These are phyloP conservation scores for Kodamaea arcana DNA, from an alignment of 1,139 yeast genomes.

Conservation along the genomic window DNA sequence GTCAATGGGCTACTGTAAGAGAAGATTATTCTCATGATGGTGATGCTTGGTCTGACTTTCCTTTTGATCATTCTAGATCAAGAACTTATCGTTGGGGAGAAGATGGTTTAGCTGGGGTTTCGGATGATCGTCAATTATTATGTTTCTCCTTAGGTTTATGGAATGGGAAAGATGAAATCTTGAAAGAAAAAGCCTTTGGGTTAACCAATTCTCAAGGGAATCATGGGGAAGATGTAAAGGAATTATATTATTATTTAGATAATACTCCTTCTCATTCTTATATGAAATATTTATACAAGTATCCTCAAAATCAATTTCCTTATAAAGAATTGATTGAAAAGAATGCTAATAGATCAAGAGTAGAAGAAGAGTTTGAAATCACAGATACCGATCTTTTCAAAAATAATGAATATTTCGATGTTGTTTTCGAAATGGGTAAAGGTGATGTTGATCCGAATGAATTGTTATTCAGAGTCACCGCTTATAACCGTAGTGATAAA, in stretches of 20 bases:
- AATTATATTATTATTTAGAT: conserved; percentile 78
- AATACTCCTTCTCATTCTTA: conserved; percentile 92
- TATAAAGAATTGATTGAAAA: conserved; percentile 71
- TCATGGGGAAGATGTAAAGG: conserved; percentile 94
- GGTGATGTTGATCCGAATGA: conserved; percentile 80
- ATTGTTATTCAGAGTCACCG: conserved; percentile 78
- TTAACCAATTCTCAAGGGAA: conserved; percentile 91
- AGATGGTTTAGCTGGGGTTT: conserved; percentile 90
- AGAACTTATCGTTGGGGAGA: conserved; percentile 95
- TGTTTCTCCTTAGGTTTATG: conserved; percentile 82
- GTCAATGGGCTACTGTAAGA: conserved; percentile 93
- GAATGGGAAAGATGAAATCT: conserved; percentile 84
- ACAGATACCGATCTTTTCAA: conserved; percentile 74
- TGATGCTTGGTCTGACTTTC: conserved; percentile 90
- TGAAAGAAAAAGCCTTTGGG: conserved; percentile 87
- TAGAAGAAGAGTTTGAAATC: conserved; percentile 67
- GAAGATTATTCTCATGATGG: conserved; percentile 88
- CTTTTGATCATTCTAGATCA: conserved; percentile 81
- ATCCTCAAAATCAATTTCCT: conserved; percentile 83
- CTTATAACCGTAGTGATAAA: conserved; percentile 78
- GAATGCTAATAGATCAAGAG: conserved; percentile 61
- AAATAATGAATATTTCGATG: conserved; percentile 82
- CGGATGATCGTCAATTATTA: conserved; percentile 78
- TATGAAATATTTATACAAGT: conserved; percentile 89
- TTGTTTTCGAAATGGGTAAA: conserved; percentile 89